Conservation (phyloP, 495 filamentous ascomycete species). For the Annulohypoxylon maeteangense region DNA sequence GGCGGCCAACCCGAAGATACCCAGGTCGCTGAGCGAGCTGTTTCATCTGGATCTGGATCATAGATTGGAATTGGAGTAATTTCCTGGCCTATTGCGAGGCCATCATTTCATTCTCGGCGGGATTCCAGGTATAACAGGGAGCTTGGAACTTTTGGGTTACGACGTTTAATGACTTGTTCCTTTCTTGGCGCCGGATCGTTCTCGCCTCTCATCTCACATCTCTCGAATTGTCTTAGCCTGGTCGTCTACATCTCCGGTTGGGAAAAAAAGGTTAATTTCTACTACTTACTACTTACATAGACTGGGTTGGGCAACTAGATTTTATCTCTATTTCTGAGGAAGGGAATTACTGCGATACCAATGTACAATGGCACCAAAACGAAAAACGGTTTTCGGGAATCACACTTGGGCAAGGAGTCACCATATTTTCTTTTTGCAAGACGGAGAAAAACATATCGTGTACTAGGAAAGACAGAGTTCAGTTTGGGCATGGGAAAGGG, state of each 20-base stretch:
- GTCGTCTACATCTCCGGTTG: slow-evolving; percentile 38
- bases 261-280: slow-evolving; percentile 29
- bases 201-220: slow-evolving; percentile 24
- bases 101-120: slow-evolving; percentile 37
- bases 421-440: slow-evolving; percentile 14
- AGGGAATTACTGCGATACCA: slow-evolving; percentile 40
- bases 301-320: slow-evolving; percentile 48
- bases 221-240: slow-evolving; percentile 20
- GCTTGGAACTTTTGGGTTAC: slow-evolving; percentile 38
- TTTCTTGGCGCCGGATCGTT: slow-evolving; percentile 41
- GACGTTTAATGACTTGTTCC: slow-evolving; percentile 47
- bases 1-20: slow-evolving; percentile 20
- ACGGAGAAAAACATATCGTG: slow-evolving; percentile 12
- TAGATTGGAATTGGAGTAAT: slow-evolving; percentile 16
- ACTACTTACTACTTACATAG: slow-evolving; percentile 42
- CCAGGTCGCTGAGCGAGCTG: slow-evolving; percentile 7
- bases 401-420: slow-evolving; percentile 31
- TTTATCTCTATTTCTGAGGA: slow-evolving; percentile 28
- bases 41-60: slow-evolving; percentile 8
- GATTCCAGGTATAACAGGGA: slow-evolving; percentile 28
- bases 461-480: slow-evolving; percentile 21
- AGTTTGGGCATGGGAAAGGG: slow-evolving; percentile 25
- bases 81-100: slow-evolving; percentile 9
- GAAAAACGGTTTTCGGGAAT: slow-evolving; percentile 24
- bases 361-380: slow-evolving; percentile 40